Evolutionary conservation across 495 filamentous ascomycete species (phyloP).

Genomic region (Trichoderma erinaceum): DNA sequence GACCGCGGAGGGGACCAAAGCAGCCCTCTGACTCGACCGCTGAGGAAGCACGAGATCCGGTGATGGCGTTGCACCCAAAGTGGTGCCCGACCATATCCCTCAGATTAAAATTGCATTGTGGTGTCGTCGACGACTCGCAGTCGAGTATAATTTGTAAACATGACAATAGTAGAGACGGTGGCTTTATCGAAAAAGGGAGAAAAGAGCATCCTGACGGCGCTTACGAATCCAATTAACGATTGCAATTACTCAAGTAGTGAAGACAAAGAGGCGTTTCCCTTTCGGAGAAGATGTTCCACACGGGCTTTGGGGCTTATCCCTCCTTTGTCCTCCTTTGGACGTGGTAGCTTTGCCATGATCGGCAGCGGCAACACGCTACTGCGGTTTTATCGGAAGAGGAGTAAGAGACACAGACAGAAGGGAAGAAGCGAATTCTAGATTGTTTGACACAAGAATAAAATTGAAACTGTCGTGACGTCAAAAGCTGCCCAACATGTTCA

Average conservation of each 20-base stretch:
- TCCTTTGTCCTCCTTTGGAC: not conserved
- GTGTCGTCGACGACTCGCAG: too few species aligned
- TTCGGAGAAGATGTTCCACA: not conserved
- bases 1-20: not conserved
- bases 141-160: too few species aligned
- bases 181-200: not conserved
- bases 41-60: not conserved
- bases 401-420: not conserved
- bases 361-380: not conserved
- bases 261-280: not conserved
- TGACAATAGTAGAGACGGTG: not conserved
- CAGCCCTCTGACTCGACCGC: not conserved
- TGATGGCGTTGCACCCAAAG: not conserved
- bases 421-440: not conserved
- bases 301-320: not conserved
- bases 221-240: not conserved
- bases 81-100: constrained; percentile 8
- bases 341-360: not conserved
- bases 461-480: too few species aligned
- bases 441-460: too few species aligned
- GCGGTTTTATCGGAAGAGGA: not conserved
- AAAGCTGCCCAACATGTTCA: too few species aligned
- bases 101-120: constrained; percentile 2
- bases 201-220: not conserved
- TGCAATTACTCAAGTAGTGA: not conserved